Evolutionary conservation across 176 grass and related monocot species (phyloP), one percentile per base, ranked within the genome.

Genomic region (Elaeis guineensis): DNA sequence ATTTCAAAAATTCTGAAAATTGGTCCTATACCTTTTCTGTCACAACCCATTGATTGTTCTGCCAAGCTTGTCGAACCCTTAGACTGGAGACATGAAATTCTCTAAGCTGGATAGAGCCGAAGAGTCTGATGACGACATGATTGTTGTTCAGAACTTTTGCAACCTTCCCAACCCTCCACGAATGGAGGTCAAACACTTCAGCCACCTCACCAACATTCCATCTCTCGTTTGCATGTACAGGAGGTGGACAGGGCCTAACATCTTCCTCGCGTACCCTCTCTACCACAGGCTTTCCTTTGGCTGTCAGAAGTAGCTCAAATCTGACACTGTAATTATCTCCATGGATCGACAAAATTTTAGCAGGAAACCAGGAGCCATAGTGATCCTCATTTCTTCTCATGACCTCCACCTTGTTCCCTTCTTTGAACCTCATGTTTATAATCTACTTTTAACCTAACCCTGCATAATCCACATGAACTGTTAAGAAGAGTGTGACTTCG

Each of bases 191-290:
- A 20, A 89, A 74, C 63, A 85, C 81, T 62, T 89, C 86, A 5
- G 86, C 80, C 49, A 81, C 51, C 49, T 89, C 86, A 57, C 86
- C 86, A 71, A 82, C 69, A 68, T 74, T 78, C 86, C 86, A 89
- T 75, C 63, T 68, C 58, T 72, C 67, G 58, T 79, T 75, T 66
- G 26, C 19, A 35, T 69, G 44, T 54, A 75, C 66, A 49, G 61
- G 78, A 30, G 55, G 54, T 64, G 62, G 67, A 23, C 60, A 80
- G 56, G 78, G 51, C 28, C 66, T 65, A 60, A 71, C 57, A 68
- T 28, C 60, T 52, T n/a, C 68, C 17, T 20, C 58, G 39, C 51
- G 6, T 30, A 74, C 49, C 2, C 67, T 78, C 57, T 57, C 71
- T 21, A 63, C 64, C 53, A 62, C 17, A 49, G 32, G 11, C 55